A percentile compares a stretch with the other conserved stretches of the same genome.
Evolutionary conservation across 768 basidiomycete genomes (phyloP).

Genomic region (Lactifluus rugatus): DNA sequence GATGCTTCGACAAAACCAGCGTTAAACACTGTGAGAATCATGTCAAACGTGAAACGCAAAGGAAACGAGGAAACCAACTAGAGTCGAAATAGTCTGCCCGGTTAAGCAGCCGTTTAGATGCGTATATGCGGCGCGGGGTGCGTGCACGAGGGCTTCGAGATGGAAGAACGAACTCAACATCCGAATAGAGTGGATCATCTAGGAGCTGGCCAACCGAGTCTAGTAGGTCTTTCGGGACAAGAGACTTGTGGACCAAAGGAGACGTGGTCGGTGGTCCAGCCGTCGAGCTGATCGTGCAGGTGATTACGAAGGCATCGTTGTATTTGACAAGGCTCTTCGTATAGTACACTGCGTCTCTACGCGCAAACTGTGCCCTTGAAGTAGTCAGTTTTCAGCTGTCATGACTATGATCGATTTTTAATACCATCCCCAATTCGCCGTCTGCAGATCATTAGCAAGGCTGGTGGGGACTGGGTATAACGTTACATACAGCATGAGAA

Average conservation of each 20-base stretch:
- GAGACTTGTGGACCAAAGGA: slow-evolving; percentile 36
- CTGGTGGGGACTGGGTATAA: too few relatives aligned
- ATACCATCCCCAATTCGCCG: slow-evolving; percentile 86
- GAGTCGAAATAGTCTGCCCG: slow-evolving; percentile 72
- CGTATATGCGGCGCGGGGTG: slow-evolving; percentile 45
- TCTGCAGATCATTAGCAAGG: slow-evolving; percentile 30
- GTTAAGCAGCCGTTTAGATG: slow-evolving; percentile 54
- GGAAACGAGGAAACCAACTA: slow-evolving; percentile 28
- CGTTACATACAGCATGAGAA: slow-evolving; percentile 45
- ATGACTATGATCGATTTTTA: background rate
- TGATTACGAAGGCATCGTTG: slow-evolving; percentile 63
- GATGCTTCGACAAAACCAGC: slow-evolving; percentile 60
- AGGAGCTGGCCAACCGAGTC: slow-evolving; percentile 65
- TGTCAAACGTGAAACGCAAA: background rate
- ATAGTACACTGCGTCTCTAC: slow-evolving; percentile 61
- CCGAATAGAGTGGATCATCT: slow-evolving; percentile 77
- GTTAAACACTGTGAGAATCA: slow-evolving; percentile 47
- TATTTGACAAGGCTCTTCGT: slow-evolving; percentile 40
- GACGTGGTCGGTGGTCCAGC: slow-evolving; percentile 41
- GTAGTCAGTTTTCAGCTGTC: background rate
- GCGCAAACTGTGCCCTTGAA: slow-evolving; percentile 67
- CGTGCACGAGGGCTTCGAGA: slow-evolving; percentile 31
- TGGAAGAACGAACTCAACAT: slow-evolving; percentile 72
- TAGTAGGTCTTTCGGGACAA: slow-evolving; percentile 57
- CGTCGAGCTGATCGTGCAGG: slow-evolving; percentile 68